These are phyloP conservation scores for Microstegium vimineum DNA, from an alignment of 176 grass and related monocot species.

Conservation along the genomic window DNA sequence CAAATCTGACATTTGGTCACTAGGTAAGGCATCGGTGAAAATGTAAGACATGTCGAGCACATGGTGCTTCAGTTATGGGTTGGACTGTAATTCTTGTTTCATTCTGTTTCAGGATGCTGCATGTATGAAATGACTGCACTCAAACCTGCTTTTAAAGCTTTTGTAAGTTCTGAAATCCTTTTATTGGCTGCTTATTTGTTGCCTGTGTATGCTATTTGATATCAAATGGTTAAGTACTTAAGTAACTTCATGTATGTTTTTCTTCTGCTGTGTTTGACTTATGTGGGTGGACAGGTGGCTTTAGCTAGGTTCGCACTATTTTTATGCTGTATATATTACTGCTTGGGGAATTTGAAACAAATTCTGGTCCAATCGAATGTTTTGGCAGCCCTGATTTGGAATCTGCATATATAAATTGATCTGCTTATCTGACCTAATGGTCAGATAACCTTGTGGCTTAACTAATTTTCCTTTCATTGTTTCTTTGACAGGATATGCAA, in stretches of 20 bases:
- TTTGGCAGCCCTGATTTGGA: background rate
- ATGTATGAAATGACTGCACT: constrained; percentile 92
- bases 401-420: background rate
- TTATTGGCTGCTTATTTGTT: background rate
- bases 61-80: background rate
- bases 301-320: background rate
- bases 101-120: constrained; percentile 71
- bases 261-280: background rate
- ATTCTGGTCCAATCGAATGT: background rate
- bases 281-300: background rate
- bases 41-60: background rate
- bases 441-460: background rate
- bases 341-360: background rate
- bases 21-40: constrained; percentile 46
- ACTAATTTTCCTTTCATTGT: background rate
- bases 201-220: background rate
- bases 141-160: constrained; percentile 77
- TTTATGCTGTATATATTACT: background rate
- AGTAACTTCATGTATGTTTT: background rate
- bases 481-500: constrained; percentile 64
- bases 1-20: constrained; percentile 91
- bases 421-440: background rate
- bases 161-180: constrained; percentile 50
- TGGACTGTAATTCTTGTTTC: background rate
- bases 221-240: background rate